Evolutionary conservation across 2,329 filamentous ascomycete genomes (phyloP).

Genomic region (Phaeosphaeria sp.): DNA sequence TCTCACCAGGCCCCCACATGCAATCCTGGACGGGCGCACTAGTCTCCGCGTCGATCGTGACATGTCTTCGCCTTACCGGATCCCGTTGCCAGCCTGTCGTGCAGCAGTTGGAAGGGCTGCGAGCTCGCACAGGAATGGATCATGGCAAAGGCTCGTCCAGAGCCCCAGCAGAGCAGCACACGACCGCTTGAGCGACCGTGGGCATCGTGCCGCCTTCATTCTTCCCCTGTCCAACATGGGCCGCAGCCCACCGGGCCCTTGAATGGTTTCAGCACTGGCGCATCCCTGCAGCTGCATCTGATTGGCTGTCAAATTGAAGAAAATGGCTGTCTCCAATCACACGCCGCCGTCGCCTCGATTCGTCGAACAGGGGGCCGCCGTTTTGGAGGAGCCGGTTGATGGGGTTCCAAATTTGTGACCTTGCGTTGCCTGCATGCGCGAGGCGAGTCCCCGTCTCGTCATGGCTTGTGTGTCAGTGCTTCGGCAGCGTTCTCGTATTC

Average conservation of each 20-base stretch:
- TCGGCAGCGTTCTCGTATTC: slow-evolving; percentile 26
- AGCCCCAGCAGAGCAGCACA: not conserved
- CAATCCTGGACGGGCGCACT: not conserved
- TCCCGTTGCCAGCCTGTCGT: not conserved
- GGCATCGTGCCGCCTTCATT: not conserved
- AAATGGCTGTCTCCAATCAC: not conserved
- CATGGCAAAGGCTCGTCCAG: not conserved
- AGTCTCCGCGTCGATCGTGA: slow-evolving; percentile 4
- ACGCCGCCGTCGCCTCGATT: not conserved
- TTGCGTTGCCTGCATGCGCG: slow-evolving; percentile 17
- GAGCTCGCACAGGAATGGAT: not conserved
- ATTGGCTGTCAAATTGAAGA: not conserved
- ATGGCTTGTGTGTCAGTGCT: slow-evolving; percentile 5
- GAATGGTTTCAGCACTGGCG: not conserved
- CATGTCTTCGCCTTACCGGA: not conserved
- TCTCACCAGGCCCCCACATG: slow-evolving; percentile 1
- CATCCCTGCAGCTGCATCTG: not conserved
- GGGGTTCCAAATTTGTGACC: not conserved
- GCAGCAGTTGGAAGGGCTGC: not conserved
- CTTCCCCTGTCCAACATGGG: not conserved
- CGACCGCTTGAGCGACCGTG: not conserved
- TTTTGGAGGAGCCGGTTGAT: not conserved
- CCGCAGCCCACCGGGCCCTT: not conserved
- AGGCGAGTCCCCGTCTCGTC: slow-evolving; percentile 3
- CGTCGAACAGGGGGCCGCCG: not conserved